Evolutionary conservation across 1,284 basidiomycete species (phyloP).

Genomic region (Cryptococcus sp.): DNA sequence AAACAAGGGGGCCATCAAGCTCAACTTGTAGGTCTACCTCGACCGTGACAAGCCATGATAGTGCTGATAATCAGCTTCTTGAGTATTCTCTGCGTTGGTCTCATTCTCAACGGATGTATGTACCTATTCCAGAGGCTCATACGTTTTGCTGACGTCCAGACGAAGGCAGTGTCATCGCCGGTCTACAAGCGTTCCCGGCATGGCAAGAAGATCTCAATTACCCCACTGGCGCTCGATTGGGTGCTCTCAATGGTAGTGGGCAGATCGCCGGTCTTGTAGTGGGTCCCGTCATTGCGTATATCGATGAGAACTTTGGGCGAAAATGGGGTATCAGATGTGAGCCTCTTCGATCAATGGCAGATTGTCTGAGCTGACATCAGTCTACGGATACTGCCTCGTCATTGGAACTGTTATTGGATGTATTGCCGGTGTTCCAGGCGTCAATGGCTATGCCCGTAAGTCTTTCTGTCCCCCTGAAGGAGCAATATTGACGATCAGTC

Average conservation of each 20-base stretch:
- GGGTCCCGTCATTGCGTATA: constrained; percentile 45
- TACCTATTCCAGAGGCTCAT: background rate
- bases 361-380: constrained; percentile 15
- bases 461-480: background rate
- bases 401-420: constrained; percentile 44
- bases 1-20: constrained; percentile 46
- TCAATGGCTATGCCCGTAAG: constrained; percentile 43
- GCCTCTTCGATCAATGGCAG: constrained; percentile 4
- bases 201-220: constrained; percentile 46
- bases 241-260: constrained; percentile 45
- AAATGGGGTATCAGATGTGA: constrained; percentile 49
- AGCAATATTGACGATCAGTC: constrained; percentile 12
- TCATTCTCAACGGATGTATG: constrained; percentile 48
- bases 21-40: constrained; percentile 45
- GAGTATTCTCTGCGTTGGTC: constrained; percentile 48
- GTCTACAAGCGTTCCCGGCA: constrained; percentile 44
- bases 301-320: constrained; percentile 44
- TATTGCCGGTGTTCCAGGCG: constrained; percentile 38
- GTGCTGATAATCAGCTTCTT: constrained; percentile 35
- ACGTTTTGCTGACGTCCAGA: constrained; percentile 21
- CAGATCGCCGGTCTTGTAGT: constrained; percentile 42
- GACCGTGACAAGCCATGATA: background rate
- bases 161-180: constrained; percentile 46
- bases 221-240: constrained; percentile 32
- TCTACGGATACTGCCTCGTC: constrained; percentile 47